Evolutionary conservation across 2,329 filamentous ascomycete species (phyloP).

Genomic region (Colletotrichum simmondsii): DNA sequence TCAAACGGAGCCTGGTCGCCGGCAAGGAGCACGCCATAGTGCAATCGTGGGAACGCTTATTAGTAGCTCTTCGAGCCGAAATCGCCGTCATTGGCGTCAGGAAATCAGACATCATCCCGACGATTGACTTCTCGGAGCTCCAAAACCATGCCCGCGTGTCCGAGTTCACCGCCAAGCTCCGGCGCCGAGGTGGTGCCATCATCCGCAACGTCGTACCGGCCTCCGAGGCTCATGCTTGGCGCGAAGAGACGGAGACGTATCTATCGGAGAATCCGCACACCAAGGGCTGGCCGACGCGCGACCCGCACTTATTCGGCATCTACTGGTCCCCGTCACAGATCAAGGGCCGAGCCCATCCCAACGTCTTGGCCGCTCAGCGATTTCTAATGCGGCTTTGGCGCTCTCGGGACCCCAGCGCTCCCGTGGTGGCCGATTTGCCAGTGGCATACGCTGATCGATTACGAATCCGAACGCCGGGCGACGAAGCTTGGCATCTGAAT

Average conservation of each 20-base stretch:
- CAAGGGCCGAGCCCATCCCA: conserved; percentile 73
- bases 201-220: conserved; percentile 72
- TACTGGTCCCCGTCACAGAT: conserved; percentile 77
- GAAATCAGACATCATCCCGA: conserved; percentile 65
- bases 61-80: conserved; percentile 62
- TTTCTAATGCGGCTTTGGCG: conserved; percentile 78
- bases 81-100: conserved; percentile 62
- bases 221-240: conserved; percentile 65
- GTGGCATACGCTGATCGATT: conserved; percentile 77
- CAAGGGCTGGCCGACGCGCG: conserved; percentile 42
- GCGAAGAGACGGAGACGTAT: conserved; percentile 61
- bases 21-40: conserved; percentile 66
- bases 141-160: conserved; percentile 58
- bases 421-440: conserved; percentile 70
- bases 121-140: conserved; percentile 64
- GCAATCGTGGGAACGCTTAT: conserved; percentile 65
- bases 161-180: conserved; percentile 54
- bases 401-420: conserved; percentile 62
- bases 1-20: conserved; percentile 65
- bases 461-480: conserved; percentile 69
- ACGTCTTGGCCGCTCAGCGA: conserved; percentile 70
- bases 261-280: conserved; percentile 56
- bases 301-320: conserved; percentile 48
- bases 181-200: conserved; percentile 63
- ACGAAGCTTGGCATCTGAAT: conserved; percentile 62